Conservation (phyloP, 306 rosid species). For the Cicer bijugum region DNA sequence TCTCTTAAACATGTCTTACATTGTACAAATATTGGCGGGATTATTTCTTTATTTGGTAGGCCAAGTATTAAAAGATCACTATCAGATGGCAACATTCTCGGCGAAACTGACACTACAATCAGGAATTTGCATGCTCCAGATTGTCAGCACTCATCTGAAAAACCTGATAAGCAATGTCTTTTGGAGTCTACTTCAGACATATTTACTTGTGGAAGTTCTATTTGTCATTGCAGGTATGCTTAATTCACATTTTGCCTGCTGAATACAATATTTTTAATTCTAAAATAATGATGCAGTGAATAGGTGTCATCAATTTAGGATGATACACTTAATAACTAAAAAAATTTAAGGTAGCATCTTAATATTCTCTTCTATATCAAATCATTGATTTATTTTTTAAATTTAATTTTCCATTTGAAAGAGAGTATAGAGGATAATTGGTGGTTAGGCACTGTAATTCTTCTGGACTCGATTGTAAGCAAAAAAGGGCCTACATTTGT, state of each 20-base stretch:
- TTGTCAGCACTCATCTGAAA: slow-evolving; percentile 52
- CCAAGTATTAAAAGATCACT: slow-evolving; percentile 75
- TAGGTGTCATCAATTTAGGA: too few species aligned
- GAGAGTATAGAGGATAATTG: too few species aligned
- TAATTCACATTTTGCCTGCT: slow-evolving; percentile 25
- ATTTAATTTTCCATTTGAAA: too few species aligned
- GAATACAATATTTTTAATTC: background rate
- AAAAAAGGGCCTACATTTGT: too few species aligned
- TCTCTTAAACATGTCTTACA: slow-evolving; percentile 22
- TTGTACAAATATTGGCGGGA: background rate
- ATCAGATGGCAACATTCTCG: slow-evolving; percentile 77
- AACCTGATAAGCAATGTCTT: slow-evolving; percentile 42
- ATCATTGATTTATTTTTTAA: too few species aligned
- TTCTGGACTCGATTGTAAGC: too few species aligned
- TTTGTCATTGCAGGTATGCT: slow-evolving; percentile 72
- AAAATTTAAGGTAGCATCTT: too few species aligned
- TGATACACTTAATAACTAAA: too few species aligned
- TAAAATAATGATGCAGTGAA: too few species aligned
- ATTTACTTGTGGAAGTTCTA: slow-evolving; percentile 57
- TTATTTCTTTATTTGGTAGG: slow-evolving; percentile 58
- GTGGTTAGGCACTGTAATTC: too few species aligned
- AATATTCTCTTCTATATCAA: too few species aligned
- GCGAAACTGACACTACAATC: slow-evolving; percentile 56
- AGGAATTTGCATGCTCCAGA: slow-evolving; percentile 50
- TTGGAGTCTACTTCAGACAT: slow-evolving; percentile 64